Evolutionary conservation across 208 protist species (phyloP).

Genomic region (Trypanosoma brucei): DNA sequence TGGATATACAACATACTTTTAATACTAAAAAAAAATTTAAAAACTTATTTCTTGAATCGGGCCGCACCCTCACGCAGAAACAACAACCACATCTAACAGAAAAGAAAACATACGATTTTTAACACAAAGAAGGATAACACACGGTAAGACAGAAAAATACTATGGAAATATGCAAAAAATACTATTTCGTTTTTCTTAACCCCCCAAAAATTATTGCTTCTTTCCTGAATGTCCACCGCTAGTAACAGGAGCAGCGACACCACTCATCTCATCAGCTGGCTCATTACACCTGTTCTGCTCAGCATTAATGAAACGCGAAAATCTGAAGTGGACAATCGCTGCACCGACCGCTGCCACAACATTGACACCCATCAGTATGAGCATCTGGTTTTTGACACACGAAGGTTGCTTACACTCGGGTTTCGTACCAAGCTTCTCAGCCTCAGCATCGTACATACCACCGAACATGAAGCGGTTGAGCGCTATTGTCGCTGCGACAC

Average conservation of each 20-base stretch:
- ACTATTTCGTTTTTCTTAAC: no score
- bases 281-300: neutral
- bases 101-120: no score
- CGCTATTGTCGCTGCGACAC: conserved; percentile 16
- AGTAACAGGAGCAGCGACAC: no score
- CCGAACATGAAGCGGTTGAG: conserved; percentile 28
- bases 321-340: conserved; percentile 1
- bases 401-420: neutral
- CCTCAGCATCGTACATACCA: conserved; percentile 18
- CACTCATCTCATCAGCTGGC: neutral
- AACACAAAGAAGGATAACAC: neutral
- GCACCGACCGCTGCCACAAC: neutral
- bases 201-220: no score
- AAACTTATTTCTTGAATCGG: no score
- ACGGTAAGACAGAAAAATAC: neutral
- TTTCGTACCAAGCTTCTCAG: conserved; percentile 15
- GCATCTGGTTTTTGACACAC: conserved; percentile 9
- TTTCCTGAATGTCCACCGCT: no score
- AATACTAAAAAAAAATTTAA: no score
- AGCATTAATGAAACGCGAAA: neutral
- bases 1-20: no score
- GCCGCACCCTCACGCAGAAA: no score
- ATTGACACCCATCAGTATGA: conserved; percentile 2
- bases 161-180: neutral
- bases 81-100: no score